Evolutionary conservation across 2,329 filamentous ascomycete genomes (phyloP).

Genomic region (Chaetothyriales sp.): DNA sequence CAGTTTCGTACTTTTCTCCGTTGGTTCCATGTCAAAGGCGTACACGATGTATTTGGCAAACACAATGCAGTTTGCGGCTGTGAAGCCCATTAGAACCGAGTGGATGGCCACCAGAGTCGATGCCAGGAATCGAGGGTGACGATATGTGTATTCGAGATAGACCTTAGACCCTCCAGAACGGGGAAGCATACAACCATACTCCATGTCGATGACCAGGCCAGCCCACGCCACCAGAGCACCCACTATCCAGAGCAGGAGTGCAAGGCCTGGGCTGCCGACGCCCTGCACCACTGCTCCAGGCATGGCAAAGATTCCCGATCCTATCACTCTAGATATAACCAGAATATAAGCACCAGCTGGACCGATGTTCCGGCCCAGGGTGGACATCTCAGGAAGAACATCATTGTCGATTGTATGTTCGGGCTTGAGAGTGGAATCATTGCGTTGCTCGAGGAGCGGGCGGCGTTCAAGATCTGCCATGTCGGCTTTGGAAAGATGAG

Average conservation of each 20-base stretch:
- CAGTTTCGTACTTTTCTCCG: slow-evolving; percentile 37
- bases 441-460: not conserved
- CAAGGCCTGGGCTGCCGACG: slow-evolving; percentile 50
- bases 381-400: slow-evolving; percentile 44
- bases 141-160: slow-evolving; percentile 55
- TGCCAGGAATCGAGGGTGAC: slow-evolving; percentile 46
- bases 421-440: slow-evolving; percentile 28
- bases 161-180: slow-evolving; percentile 54
- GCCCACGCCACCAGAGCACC: slow-evolving; percentile 48
- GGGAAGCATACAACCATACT: slow-evolving; percentile 57
- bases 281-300: slow-evolving; percentile 52
- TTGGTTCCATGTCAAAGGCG: slow-evolving; percentile 37
- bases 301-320: slow-evolving; percentile 57
- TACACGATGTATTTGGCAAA: slow-evolving; percentile 52
- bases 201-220: slow-evolving; percentile 46
- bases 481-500: not conserved
- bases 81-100: slow-evolving; percentile 46
- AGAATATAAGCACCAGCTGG: slow-evolving; percentile 53
- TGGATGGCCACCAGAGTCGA: slow-evolving; percentile 50
- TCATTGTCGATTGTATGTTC: slow-evolving; percentile 50
- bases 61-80: slow-evolving; percentile 54
- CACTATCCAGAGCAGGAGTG: slow-evolving; percentile 47
- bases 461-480: not conserved
- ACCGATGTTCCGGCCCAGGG: slow-evolving; percentile 42
- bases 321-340: slow-evolving; percentile 53